Base-by-base conservation (phyloP, 495 filamentous ascomycete species). In the Paragyromitra xinjiangensis region DNA sequence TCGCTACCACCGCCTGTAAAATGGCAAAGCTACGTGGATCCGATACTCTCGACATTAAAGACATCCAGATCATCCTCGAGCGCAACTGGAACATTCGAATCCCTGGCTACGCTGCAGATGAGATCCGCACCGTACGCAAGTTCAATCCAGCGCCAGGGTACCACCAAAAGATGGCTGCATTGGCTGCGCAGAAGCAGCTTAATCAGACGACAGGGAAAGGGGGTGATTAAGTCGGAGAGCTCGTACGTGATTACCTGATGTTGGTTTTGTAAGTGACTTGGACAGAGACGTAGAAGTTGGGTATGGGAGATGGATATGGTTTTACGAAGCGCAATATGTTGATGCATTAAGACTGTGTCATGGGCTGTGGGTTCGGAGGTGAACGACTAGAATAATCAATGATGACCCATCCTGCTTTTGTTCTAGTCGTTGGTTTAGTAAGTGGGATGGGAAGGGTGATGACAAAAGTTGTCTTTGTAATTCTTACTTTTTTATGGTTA, bases 61-160 rank as follows among this genome's bases (percentile, higher is more conserved):
- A 99, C 83, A 88, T 99, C 63, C 95, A 98, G 85, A 91, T 98
- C 42, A 91, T 97, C 29, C 91, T 99, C 19, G 95, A 99, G 85
- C 92, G 96, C 69, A 94, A 94, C 83, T 98, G 96, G 89, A 98
- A 98, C 84, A 98, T 98, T 85, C 92, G 95, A 70, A 93, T 98
- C 71, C 97, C 95, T 0, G 95, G 95, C 44, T 98, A 96, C 84
- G 90, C 93, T 5, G 92, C 92, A 39, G 95, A 99, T 81, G 95
- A 99, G 84, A 88, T 97, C 72, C 90, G 95, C 69, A 98, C 93
- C 2, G 94, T 98, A 24, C 90, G 93, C 81, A 97, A 97, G 84
- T 90, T 95, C 29, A 91, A 94, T 83, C 95, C 95, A 5, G 89
- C 93, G 61, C 86, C 89, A 59, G 91, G 88, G 34, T 98, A 95